A percentile compares a stretch with the other conserved stretches of the same genome.
phyloP scores from a whole-genome alignment of 2,329 filamentous ascomycete genomes.

The Colletotrichum spaethianum region DNA sequence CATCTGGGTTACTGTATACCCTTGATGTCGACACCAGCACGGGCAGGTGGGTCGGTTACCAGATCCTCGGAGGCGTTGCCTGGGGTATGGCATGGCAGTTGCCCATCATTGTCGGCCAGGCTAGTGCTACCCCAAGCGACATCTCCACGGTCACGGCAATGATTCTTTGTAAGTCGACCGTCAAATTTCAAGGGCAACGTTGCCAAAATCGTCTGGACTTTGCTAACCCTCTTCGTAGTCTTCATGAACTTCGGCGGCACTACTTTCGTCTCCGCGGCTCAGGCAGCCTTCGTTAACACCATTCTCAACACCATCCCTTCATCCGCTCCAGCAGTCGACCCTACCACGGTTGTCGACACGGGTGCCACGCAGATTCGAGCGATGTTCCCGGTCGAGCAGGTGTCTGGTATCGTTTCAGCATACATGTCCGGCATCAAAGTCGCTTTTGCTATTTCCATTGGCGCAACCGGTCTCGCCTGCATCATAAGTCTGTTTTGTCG shows the following conservation, averaged over 20 bases:
- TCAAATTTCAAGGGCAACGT: too few relatives aligned
- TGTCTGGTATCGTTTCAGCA: constrained; percentile 64
- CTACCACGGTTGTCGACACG: constrained; percentile 50
- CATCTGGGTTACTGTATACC: constrained; percentile 54
- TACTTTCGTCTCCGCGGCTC: constrained; percentile 58
- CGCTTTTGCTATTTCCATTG: constrained; percentile 65
- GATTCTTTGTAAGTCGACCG: constrained; percentile 45
- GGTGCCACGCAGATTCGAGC: constrained; percentile 66
- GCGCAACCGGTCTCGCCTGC: constrained; percentile 55
- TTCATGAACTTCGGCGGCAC: constrained; percentile 60
- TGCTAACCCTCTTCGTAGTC: constrained; percentile 43
- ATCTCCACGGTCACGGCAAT: constrained; percentile 45
- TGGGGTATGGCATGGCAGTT: constrained; percentile 57
- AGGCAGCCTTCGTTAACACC: constrained; percentile 56
- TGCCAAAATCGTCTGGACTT: not conserved
- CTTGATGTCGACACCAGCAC: constrained; percentile 50
- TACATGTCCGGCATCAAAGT: constrained; percentile 62
- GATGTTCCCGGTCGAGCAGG: constrained; percentile 60
- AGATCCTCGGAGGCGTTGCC: constrained; percentile 60
- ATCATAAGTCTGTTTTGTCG: constrained; percentile 46
- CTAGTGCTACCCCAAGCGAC: not conserved
- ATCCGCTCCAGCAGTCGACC: constrained; percentile 44
- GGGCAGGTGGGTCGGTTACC: constrained; percentile 61
- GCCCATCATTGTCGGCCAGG: constrained; percentile 53
- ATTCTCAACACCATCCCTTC: constrained; percentile 45